These are phyloP conservation scores for Leptoxyphium fumago DNA, from an alignment of 2,329 filamentous ascomycete species.

Conservation along the genomic window DNA sequence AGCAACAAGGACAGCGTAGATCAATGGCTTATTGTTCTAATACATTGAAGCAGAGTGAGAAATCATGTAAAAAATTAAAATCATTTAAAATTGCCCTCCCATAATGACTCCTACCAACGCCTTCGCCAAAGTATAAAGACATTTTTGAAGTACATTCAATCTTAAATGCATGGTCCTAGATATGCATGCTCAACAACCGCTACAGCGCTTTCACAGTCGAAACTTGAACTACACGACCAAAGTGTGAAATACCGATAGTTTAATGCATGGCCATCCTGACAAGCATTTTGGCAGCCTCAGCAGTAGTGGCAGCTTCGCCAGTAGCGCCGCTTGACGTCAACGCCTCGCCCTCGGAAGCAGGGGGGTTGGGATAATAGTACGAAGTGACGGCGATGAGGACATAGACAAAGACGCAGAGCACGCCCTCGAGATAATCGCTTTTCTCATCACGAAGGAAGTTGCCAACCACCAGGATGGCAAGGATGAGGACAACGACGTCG, in stretches of 20 bases:
- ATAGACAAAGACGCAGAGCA: conserved; percentile 59
- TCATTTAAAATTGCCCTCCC: no score
- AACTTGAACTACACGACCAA: no score
- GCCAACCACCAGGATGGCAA: conserved; percentile 74
- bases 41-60: no score
- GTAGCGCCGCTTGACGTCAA: conserved; percentile 2
- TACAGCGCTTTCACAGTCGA: no score
- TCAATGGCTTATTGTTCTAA: no score
- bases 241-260: neutral
- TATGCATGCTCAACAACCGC: no score
- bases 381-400: conserved; percentile 47
- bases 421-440: conserved; percentile 80
- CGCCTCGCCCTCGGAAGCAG: conserved; percentile 1
- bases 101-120: no score
- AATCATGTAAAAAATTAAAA: no score
- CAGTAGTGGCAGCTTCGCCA: neutral
- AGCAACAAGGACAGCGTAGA: no score
- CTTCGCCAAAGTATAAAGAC: no score
- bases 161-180: no score
- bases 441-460: conserved; percentile 79
- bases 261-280: neutral
- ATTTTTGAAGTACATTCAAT: no score
- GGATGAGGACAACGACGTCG: conserved; percentile 65
- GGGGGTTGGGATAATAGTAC: conserved; percentile 46
- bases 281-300: neutral